Conservation (phyloP, 2,329 filamentous ascomycete species). For the Tolypocladium nubicola region DNA sequence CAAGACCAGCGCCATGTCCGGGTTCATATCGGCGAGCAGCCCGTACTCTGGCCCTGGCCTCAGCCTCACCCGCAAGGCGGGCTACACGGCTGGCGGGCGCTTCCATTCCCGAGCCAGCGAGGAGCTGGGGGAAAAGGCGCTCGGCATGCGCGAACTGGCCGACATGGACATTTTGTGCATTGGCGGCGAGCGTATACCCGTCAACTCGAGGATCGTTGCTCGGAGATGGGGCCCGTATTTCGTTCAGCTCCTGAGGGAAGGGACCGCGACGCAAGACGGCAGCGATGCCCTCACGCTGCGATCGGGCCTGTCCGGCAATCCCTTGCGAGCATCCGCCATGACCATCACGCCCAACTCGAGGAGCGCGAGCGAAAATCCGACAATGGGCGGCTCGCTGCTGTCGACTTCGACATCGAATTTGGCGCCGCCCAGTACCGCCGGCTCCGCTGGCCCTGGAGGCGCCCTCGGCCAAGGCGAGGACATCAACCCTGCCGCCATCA, state of each 20-base stretch:
- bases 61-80: slow-evolving; percentile 48
- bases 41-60: slow-evolving; percentile 48
- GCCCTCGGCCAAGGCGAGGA: slow-evolving; percentile 29
- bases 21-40: slow-evolving; percentile 74
- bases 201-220: slow-evolving; percentile 82
- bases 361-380: slow-evolving; percentile 35
- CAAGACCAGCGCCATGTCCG: slow-evolving; percentile 65
- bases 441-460: slow-evolving; percentile 29
- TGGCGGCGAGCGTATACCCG: slow-evolving; percentile 80
- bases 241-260: slow-evolving; percentile 79
- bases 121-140: slow-evolving; percentile 71
- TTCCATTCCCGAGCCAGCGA: slow-evolving; percentile 68
- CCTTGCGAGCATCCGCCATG: slow-evolving; percentile 65
- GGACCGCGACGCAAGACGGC: slow-evolving; percentile 59
- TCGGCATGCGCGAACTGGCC: slow-evolving; percentile 71
- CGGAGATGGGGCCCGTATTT: slow-evolving; percentile 94
- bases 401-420: slow-evolving; percentile 26
- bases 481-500: slow-evolving; percentile 30
- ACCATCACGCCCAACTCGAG: slow-evolving; percentile 68
- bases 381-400: slow-evolving; percentile 29
- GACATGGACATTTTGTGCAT: slow-evolving; percentile 97
- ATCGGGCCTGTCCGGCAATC: slow-evolving; percentile 46
- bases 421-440: slow-evolving; percentile 30
- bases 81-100: slow-evolving; percentile 63
- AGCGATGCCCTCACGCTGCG: slow-evolving; percentile 68